A percentile compares a stretch with the other conserved stretches of the same genome.
Conservation (phyloP, 352 stramenopile genomes). For the Phytophthora megakarya region DNA sequence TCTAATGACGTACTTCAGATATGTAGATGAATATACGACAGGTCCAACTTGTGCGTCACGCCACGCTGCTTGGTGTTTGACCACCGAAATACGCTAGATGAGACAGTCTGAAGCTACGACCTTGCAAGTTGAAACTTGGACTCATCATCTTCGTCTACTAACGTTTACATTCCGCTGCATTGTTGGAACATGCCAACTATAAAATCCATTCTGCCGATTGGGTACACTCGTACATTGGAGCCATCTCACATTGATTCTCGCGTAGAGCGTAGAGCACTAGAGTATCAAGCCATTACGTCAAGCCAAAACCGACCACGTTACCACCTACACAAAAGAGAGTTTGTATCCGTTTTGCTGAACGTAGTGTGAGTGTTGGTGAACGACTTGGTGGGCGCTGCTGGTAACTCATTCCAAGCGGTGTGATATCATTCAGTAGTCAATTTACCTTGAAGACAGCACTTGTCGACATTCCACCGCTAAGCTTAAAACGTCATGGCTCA, state of each 20-base stretch:
- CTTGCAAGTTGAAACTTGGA: constrained; percentile 6
- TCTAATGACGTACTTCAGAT: constrained; percentile 12
- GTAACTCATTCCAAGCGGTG: constrained; percentile 4
- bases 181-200: background rate
- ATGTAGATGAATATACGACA: constrained; percentile 5
- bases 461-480: constrained; percentile 6
- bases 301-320: constrained; percentile 5
- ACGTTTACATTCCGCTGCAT: background rate
- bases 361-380: constrained; percentile 34
- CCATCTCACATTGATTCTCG: constrained; percentile 22
- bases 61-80: background rate
- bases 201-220: constrained; percentile 29
- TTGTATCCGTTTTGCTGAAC: constrained; percentile 3
- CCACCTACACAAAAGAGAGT: background rate
- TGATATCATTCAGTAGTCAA: constrained; percentile 22
- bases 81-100: constrained; percentile 31
- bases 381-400: constrained; percentile 4
- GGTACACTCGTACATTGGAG: constrained; percentile 26
- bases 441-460: constrained; percentile 21
- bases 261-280: constrained; percentile 21
- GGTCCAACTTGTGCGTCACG: constrained; percentile 4
- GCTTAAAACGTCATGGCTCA: constrained; percentile 25
- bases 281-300: constrained; percentile 34
- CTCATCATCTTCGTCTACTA: constrained; percentile 23
- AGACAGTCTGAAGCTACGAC: constrained; percentile 29